Evolutionary conservation across 306 rosid species (phyloP).

Genomic region (Bauhinia variegata): DNA sequence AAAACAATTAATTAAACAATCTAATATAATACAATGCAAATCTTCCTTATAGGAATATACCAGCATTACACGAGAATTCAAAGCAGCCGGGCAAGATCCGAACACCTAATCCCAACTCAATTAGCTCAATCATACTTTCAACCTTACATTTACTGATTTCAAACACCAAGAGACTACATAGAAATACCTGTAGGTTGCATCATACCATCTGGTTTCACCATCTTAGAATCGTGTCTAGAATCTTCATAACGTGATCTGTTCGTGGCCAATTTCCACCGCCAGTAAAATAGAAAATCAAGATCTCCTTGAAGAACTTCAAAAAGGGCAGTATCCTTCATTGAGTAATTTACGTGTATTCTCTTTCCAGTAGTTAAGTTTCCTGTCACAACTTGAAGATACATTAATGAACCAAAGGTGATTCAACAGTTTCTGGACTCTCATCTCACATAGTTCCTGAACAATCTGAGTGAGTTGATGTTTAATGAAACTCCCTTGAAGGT

Average conservation of each 20-base stretch:
- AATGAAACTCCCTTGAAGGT: constrained; percentile 25
- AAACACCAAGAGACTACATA: constrained; percentile 20
- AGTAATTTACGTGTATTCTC: constrained; percentile 18
- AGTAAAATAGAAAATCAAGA: constrained; percentile 27
- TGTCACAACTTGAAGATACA: constrained; percentile 31
- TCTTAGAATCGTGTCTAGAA: constrained; percentile 27
- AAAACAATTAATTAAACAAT: too few relatives aligned
- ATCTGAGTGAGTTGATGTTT: constrained; percentile 21
- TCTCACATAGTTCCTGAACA: constrained; percentile 19
- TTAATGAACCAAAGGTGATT: constrained; percentile 17
- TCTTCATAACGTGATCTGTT: constrained; percentile 27
- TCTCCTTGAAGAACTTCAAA: neutral
- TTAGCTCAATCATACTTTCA: constrained; percentile 16
- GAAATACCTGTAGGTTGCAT: constrained; percentile 10
- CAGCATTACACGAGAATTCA: constrained; percentile 34
- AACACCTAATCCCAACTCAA: constrained; percentile 16
- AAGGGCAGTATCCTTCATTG: constrained; percentile 30
- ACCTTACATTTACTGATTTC: neutral
- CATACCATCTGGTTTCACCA: constrained; percentile 25
- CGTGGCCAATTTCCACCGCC: constrained; percentile 37
- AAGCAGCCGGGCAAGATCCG: constrained; percentile 33
- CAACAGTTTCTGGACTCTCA: constrained; percentile 13
- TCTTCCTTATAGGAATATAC: constrained; percentile 21
- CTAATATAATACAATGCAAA: constrained; percentile 18
- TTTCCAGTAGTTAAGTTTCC: constrained; percentile 29